Base-by-base conservation (phyloP, 768 basidiomycete species). In the Amylocystis lapponica region DNA sequence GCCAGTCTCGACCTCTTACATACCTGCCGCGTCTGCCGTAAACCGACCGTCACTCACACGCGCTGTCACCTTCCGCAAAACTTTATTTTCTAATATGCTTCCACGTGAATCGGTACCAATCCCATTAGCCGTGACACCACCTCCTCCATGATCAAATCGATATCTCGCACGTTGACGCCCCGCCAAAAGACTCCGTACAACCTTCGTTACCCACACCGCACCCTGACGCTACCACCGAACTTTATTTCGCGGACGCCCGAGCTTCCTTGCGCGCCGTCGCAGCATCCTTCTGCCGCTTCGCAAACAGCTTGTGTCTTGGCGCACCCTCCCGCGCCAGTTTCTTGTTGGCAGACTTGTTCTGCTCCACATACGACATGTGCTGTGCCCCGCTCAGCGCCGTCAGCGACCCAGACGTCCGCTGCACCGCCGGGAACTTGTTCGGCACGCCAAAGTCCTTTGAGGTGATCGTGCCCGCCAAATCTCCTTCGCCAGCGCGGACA, bases 301-400 rank as follows among this genome's bases (percentile, higher is more conserved):
- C 72, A 61, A 93, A 92, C 20, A 91, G 62, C 64, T 86, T 88
- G 70, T 88, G 79, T 38, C 88, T 61, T 32, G 53, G 76, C 43
- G 72, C 71, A 31, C 72, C 69, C 35, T 73, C 72, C 41, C 62
- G 61, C 21, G 84, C 78, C 9, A 89, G 70, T 44, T 78, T 79
- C 70, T 85, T 87, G 73, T 94, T 94, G 39, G 82, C 86, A 17
- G 83, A 86, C 63, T 89, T 90, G 68, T 93, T 92, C 63, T 90
- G 85, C 66, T 93, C 91, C 36, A 90, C 74, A 55, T 93, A 94
- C 36, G 86, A 88, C 90, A 93, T 92, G 55, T 89, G 88, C 54
- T 89, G 86, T 4, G 79, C 89, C 25, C 92, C 92, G 60, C 86
- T 89, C 51, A 95, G 71, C 27, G 89, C 86, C 2, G 81, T 78